A percentile compares a stretch with the other conserved stretches of the same genome.
Conservation (phyloP, 2,329 filamentous ascomycete genomes). For the Phialocephala sp. region DNA sequence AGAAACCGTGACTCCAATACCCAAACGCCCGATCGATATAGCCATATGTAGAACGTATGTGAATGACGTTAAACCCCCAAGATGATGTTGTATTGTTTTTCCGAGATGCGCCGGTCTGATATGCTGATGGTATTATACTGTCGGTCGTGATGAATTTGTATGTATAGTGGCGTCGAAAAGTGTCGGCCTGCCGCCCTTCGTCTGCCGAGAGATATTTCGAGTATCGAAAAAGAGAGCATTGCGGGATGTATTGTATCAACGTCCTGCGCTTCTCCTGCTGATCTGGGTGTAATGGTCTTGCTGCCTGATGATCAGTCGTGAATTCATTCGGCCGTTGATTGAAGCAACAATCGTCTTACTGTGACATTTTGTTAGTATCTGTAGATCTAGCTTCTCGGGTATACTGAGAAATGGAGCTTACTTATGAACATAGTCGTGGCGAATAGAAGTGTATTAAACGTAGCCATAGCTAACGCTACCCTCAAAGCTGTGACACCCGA, state of each 20-base stretch:
- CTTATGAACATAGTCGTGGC: slow-evolving; percentile 18
- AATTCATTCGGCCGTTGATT: not conserved
- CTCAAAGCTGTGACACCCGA: slow-evolving; percentile 17
- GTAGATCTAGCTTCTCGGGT: no score
- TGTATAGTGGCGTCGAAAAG: slow-evolving; percentile 4
- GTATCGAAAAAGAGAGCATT: not conserved
- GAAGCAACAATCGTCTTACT: slow-evolving; percentile 17
- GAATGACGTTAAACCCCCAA: not conserved
- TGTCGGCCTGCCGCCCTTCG: slow-evolving; percentile 10
- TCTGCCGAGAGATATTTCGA: slow-evolving; percentile 6
- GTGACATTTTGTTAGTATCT: not conserved
- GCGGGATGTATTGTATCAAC: not conserved
- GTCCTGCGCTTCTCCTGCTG: not conserved
- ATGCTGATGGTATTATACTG: not conserved
- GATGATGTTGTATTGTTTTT: not conserved
- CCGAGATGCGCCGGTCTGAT: not conserved
- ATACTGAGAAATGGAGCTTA: not conserved
- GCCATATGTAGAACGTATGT: not conserved
- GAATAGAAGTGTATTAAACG: slow-evolving; percentile 10
- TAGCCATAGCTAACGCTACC: slow-evolving; percentile 15
- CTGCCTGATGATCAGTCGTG: not conserved
- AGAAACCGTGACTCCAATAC: not conserved
- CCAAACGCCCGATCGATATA: not conserved
- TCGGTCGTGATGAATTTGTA: not conserved
- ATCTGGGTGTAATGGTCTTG: not conserved